Evolutionary conservation across 176 grass and related monocot genomes (phyloP).

Genomic region (Saccharum officinarum): DNA sequence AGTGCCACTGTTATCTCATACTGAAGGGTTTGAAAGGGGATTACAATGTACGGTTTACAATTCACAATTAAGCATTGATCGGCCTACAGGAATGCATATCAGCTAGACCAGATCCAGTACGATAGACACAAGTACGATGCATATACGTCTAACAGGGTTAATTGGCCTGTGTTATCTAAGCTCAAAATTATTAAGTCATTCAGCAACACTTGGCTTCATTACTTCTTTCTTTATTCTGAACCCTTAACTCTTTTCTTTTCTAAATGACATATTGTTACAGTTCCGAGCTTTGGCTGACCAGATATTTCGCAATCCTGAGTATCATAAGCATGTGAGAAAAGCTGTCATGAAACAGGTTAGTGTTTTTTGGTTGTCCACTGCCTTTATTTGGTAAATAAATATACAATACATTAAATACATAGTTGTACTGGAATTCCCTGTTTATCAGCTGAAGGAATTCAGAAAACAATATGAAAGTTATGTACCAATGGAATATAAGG

Average conservation of each 20-base stretch:
- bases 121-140: not conserved
- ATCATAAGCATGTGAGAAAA: constrained; percentile 91
- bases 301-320: constrained; percentile 87
- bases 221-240: not conserved
- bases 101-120: not conserved
- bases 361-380: not conserved
- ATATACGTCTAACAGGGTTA: not conserved
- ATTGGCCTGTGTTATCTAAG: not conserved
- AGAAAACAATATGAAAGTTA: constrained; percentile 86
- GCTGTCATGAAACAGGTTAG: constrained; percentile 76
- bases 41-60: not conserved
- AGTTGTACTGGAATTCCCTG: constrained; percentile 23
- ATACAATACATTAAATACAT: not conserved
- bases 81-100: not conserved
- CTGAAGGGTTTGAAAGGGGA: not conserved
- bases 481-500: constrained; percentile 98
- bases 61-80: not conserved
- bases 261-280: constrained; percentile 40
- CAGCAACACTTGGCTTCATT: not conserved
- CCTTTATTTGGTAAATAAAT: constrained; percentile 18
- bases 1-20: not conserved
- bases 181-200: not conserved
- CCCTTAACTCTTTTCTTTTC: constrained; percentile 1
- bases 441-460: constrained; percentile 81
- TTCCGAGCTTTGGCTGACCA: constrained; percentile 99